Evolutionary conservation across 192 early-diverging fungal genomes (phyloP).

Genomic region (Gryganskiella cystojenkinii): DNA sequence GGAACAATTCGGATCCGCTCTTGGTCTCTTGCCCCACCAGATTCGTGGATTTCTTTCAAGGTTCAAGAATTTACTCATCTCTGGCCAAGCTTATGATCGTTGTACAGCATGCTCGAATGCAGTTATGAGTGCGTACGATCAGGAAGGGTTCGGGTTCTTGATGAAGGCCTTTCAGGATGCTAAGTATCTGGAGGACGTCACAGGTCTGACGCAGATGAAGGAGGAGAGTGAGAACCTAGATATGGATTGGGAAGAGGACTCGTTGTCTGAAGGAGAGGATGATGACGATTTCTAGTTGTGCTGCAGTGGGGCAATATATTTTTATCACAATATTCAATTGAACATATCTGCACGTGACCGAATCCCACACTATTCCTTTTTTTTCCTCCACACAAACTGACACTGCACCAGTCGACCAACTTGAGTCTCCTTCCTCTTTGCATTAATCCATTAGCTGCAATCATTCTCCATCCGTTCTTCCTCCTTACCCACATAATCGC

Average conservation of each 20-base stretch:
- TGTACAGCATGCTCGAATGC: constrained; percentile 92
- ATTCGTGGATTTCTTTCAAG: constrained; percentile 91
- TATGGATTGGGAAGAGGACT: constrained; percentile 82
- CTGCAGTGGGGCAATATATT: too few relatives aligned
- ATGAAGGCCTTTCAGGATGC: constrained; percentile 77
- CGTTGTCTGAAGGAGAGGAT: too few relatives aligned
- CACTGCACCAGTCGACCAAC: background rate
- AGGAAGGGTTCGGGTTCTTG: constrained; percentile 80
- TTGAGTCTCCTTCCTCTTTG: background rate
- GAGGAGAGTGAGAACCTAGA: constrained; percentile 81
- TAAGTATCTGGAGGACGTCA: constrained; percentile 85
- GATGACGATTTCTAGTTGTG: too few relatives aligned
- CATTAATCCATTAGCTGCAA: too few relatives aligned
- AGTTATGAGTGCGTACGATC: constrained; percentile 71
- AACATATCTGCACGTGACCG: too few relatives aligned
- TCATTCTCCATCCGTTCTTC: too few relatives aligned
- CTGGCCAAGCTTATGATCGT: constrained; percentile 84
- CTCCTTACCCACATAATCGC: background rate
- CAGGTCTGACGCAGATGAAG: constrained; percentile 85
- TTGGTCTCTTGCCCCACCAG: constrained; percentile 94
- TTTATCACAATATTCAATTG: too few relatives aligned
- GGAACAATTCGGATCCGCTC: constrained; percentile 17
- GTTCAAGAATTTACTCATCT: constrained; percentile 86
- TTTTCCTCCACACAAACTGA: too few relatives aligned
- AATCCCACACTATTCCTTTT: too few relatives aligned